These are phyloP conservation scores for Plicaturopsis crispa DNA, from an alignment of 768 basidiomycete species.

Conservation along the genomic window DNA sequence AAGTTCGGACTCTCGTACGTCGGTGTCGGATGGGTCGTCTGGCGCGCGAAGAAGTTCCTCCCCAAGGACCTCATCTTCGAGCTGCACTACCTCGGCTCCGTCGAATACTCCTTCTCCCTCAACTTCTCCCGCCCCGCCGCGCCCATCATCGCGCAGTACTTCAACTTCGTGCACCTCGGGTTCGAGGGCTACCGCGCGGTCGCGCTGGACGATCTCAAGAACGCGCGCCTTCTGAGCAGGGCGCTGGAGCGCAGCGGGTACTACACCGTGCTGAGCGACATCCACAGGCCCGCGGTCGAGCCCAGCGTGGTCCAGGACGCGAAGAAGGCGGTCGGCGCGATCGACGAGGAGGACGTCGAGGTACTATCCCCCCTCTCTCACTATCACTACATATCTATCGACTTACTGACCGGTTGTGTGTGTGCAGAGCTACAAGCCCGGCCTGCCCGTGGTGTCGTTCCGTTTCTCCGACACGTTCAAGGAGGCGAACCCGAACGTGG, in stretches of 20 bases:
- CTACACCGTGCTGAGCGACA: constrained; percentile 45
- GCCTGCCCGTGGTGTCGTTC: constrained; percentile 47
- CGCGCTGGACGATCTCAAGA: constrained; percentile 42
- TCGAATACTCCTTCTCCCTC: constrained; percentile 72
- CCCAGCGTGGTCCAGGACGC: constrained; percentile 16
- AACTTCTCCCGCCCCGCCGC: constrained; percentile 58
- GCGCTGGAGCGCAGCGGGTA: constrained; percentile 52
- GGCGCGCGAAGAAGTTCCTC: constrained; percentile 46
- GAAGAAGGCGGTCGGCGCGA: constrained; percentile 22
- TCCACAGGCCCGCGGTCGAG: constrained; percentile 42
- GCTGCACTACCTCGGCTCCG: constrained; percentile 40
- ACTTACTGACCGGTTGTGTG: constrained; percentile 11
- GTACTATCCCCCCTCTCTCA: constrained; percentile 21
- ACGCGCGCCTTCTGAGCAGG: constrained; percentile 58
- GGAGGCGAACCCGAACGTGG: constrained; percentile 42
- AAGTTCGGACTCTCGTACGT: constrained; percentile 52
- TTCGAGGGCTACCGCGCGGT: constrained; percentile 44
- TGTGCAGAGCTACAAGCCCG: constrained; percentile 37
- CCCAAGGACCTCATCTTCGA: constrained; percentile 69
- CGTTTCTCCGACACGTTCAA: constrained; percentile 48
- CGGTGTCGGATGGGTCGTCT: constrained; percentile 61
- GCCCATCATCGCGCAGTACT: constrained; percentile 56
- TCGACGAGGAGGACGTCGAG: constrained; percentile 50
- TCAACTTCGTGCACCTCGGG: constrained; percentile 56
- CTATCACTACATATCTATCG: constrained; percentile 12